Evolutionary conservation across 1,284 basidiomycete species (phyloP).

Genomic region (Melampsora americana): DNA sequence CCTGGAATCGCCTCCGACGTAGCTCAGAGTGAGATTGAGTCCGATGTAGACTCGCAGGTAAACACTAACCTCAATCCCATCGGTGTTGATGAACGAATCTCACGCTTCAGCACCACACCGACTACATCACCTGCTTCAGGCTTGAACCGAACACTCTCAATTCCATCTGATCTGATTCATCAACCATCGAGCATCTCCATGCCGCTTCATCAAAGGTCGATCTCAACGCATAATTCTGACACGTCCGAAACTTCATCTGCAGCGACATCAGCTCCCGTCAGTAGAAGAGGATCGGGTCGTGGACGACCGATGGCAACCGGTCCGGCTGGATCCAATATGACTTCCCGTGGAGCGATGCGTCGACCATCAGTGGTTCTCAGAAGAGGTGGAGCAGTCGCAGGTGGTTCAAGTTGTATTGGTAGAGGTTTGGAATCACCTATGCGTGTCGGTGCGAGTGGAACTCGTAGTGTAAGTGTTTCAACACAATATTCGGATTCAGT

Average conservation of each 20-base stretch:
- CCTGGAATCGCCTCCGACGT: conserved; percentile 44
- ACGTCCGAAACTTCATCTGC: conserved; percentile 22
- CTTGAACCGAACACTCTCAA: conserved; percentile 30
- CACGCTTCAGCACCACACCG: conserved; percentile 27
- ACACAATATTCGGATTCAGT: conserved; percentile 65
- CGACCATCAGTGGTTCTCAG: conserved; percentile 25
- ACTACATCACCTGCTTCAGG: conserved; percentile 25
- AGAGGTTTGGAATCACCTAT: conserved; percentile 38
- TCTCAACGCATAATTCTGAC: conserved; percentile 27
- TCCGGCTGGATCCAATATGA: not conserved
- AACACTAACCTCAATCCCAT: not conserved
- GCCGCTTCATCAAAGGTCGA: conserved; percentile 27
- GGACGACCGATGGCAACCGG: conserved; percentile 2
- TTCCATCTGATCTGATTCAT: conserved; percentile 25
- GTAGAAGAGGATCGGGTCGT: conserved; percentile 28
- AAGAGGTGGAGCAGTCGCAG: conserved; percentile 32
- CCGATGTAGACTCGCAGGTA: conserved; percentile 7
- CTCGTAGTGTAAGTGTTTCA: conserved; percentile 54
- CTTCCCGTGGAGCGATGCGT: conserved; percentile 9
- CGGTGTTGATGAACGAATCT: not conserved
- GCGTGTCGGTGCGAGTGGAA: conserved; percentile 39
- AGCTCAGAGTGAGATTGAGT: not conserved
- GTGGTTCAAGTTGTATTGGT: conserved; percentile 45
- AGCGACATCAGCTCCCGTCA: conserved; percentile 10
- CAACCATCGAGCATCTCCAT: conserved; percentile 5